Evolutionary conservation across 2,329 filamentous ascomycete species (phyloP).

Genomic region (Epichloe typhina): DNA sequence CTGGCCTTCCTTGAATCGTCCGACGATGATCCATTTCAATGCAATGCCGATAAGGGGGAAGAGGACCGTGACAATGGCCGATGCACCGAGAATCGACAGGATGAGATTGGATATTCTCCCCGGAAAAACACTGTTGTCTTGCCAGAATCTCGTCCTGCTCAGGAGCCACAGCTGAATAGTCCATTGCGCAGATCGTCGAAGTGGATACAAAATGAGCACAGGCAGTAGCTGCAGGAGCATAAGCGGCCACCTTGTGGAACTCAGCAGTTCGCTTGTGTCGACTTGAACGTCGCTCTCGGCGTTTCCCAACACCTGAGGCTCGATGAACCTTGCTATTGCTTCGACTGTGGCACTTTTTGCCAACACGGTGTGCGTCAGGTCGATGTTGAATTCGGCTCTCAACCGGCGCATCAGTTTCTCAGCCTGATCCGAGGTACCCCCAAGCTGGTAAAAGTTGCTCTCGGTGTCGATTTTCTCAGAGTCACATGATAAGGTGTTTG

Average conservation of each 20-base stretch:
- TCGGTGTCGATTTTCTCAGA: conserved; percentile 21
- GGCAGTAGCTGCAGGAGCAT: conserved; percentile 38
- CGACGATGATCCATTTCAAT: conserved; percentile 42
- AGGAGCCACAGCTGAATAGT: conserved; percentile 36
- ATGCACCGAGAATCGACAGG: conserved; percentile 29
- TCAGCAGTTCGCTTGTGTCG: conserved; percentile 27
- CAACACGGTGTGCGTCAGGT: conserved; percentile 35
- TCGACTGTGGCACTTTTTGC: conserved; percentile 34
- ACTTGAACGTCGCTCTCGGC: conserved; percentile 7
- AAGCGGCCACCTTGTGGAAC: conserved; percentile 35
- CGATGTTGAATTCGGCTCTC: conserved; percentile 32
- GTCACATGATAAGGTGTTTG: conserved; percentile 27
- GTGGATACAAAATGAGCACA: conserved; percentile 33
- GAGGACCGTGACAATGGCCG: conserved; percentile 24
- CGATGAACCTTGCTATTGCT: conserved; percentile 24
- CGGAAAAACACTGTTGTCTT: conserved; percentile 23
- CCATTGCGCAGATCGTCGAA: conserved; percentile 37
- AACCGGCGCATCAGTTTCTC: conserved; percentile 18
- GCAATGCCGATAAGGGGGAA: conserved; percentile 33
- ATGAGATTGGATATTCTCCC: conserved; percentile 36
- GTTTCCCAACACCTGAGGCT: conserved; percentile 9
- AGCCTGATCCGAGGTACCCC: conserved; percentile 35
- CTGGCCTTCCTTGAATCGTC: conserved; percentile 35
- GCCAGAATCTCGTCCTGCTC: conserved; percentile 25
- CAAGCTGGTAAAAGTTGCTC: conserved; percentile 29